phyloP scores from a whole-genome alignment of 441 rosid genomes.

The Gossypium laxum region DNA sequence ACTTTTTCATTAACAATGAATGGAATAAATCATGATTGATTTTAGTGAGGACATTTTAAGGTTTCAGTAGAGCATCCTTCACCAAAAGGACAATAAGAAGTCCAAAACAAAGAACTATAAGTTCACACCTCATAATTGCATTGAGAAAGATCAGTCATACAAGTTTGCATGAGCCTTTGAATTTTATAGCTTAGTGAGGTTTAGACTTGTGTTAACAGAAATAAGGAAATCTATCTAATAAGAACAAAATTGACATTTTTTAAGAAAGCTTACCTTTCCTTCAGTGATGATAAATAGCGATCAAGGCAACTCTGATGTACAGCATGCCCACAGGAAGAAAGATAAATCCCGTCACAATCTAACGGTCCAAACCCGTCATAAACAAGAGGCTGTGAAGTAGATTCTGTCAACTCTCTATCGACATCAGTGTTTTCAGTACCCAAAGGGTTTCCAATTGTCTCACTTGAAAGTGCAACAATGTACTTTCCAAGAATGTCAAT shows the following conservation, averaged over 20 bases:
- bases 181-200: background rate
- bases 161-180: background rate
- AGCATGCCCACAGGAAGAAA: constrained; percentile 94
- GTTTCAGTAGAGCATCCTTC: background rate
- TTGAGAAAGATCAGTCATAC: background rate
- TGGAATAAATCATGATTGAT: background rate
- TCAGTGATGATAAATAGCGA: constrained; percentile 75
- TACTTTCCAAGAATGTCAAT: constrained; percentile 45
- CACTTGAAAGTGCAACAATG: constrained; percentile 39
- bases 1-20: background rate
- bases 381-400: constrained; percentile 26
- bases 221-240: background rate
- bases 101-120: background rate
- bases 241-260: background rate
- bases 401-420: constrained; percentile 25
- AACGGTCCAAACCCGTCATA: constrained; percentile 65
- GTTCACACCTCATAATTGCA: background rate
- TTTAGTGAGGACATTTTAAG: background rate
- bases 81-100: background rate
- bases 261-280: constrained; percentile 58
- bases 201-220: background rate
- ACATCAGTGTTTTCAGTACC: constrained; percentile 33
- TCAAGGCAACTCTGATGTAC: constrained; percentile 89
- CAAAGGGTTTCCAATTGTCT: constrained; percentile 31
- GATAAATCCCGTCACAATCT: constrained; percentile 79